Evolutionary conservation across 371 early-diverging fungal species (phyloP), one percentile per base, ranked within the genome.

Genomic region (Syncephalastrum monosporum): DNA sequence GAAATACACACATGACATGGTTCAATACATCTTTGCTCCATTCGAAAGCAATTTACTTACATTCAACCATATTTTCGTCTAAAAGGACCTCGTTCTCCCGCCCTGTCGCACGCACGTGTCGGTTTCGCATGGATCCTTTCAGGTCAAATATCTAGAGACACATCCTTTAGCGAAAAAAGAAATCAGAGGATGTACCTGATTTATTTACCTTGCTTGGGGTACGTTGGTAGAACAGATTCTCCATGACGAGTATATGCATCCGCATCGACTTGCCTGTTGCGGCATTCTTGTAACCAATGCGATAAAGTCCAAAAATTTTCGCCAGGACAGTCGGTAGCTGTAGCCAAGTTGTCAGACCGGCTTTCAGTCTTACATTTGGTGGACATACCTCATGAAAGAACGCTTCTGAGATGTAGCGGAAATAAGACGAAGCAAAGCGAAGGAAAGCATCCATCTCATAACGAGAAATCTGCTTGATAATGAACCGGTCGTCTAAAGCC

Each of bases 241-340:
- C 98, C 97, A 96, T 96, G 5, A 98, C 90, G 5, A 96, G 64
- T 6, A 97, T 85, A 71, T 95, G 93, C 82, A 96, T 85, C 57
- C 91, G 89, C 66, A 87, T 82, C n/a, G 82, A 82, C 53, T 88
- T 84, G 2, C 93, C 92, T 0, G 90, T 88, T 1, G 81, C 79
- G 21, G 85, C 77, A 57, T 94, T 93, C 63, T 90, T 93, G 68
- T 82, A 90, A 5, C 88, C 88, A 7, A 98, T 87, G 19, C 91
- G 85, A 63, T 93, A 96, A 44, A 96, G 79, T 3, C 97, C 97
- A 79, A 94, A 93, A 21, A 98, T 94, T 67, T 95, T 95, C 55
- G 93, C 91, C 38, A 98, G 72, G 4, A 93, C 82, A 0, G 93
- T 94, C 0, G 93, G 93, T 24, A 90, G 75, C 86, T 89, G 63